These are phyloP conservation scores for Saksenaea oblongispora DNA, from an alignment of 371 early-diverging fungal genomes.

Conservation along the genomic window DNA sequence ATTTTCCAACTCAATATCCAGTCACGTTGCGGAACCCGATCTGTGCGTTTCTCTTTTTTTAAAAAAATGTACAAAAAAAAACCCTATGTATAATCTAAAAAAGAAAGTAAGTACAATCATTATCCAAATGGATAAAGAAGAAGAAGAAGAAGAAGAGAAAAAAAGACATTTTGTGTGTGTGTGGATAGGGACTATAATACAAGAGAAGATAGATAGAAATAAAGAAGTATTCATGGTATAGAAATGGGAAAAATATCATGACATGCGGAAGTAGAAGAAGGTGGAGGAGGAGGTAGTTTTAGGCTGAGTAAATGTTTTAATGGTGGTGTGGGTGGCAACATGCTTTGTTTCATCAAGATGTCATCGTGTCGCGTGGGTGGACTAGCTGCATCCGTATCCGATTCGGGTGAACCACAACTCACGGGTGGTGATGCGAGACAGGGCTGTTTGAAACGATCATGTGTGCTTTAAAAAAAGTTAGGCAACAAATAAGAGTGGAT, in stretches of 20 bases:
- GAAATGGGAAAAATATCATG: neutral
- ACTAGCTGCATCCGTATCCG: slow-evolving; percentile 3
- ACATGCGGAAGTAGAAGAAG: neutral
- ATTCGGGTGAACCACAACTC: slow-evolving; percentile 11
- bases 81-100: neutral
- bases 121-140: neutral
- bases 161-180: neutral
- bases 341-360: slow-evolving; percentile 2
- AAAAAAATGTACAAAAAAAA: neutral
- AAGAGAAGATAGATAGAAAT: neutral
- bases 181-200: neutral
- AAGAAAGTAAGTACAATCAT: slow-evolving; percentile 5
- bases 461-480: neutral
- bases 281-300: neutral
- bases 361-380: slow-evolving; percentile 2
- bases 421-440: slow-evolving; percentile 12
- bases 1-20: neutral
- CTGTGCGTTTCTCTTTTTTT: neutral
- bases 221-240: neutral
- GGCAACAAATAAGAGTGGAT: neutral
- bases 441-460: slow-evolving; percentile 10
- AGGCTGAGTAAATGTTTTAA: neutral
- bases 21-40: slow-evolving; percentile 1
- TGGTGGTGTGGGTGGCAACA: neutral
- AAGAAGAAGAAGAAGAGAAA: neutral